Base-by-base conservation (phyloP, 1,284 basidiomycete genomes). In the Pyrrhoderma lamaoense region DNA sequence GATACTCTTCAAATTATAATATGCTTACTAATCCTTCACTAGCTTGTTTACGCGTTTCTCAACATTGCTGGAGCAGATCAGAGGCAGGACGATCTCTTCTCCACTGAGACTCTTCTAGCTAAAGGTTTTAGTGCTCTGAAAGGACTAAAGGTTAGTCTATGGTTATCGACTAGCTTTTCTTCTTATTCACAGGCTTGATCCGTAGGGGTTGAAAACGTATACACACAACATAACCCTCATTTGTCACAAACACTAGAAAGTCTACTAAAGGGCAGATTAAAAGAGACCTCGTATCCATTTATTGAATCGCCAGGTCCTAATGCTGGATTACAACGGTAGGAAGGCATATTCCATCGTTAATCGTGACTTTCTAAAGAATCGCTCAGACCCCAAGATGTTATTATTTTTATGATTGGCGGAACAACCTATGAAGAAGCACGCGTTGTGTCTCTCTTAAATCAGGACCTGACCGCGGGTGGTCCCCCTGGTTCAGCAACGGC, bases 151-250 rank as follows among this genome's bases (percentile, higher is more conserved):
- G 89, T 89, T 53, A 34, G 66, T 57, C 11, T 31, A 31, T 31
- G 5, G 4, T 22, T 42, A 2, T 23, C 19, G 45, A 35, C 40
- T 9, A 16, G 8, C 48, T 58, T 23, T 25, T 27, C 14, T 11
- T 18, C 14, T 27, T 47, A 31, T 37, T 43, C 1, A 21, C 34
- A 39, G 36, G 49, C 54, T 48, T 47, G 27, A 31, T 47, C 40
- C 40, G 2, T 52, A 92, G 87, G 96, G 96, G 96, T 99, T 4
- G 96, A 99, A 67, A 99, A 99, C 62, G 95, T 99, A 7, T 99
- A 98, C 64, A 99, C 94, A 51, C 96, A 99, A 62, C 96, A 99
- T 63, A 87, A 85, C 13, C 96, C 96, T 8, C 93, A 96, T 66
- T 73, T 99, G 2, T 82, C 88, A 0, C 84, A 97, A 63, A 99